Evolutionary conservation across 1,284 basidiomycete genomes (phyloP).

Genomic region (Rhizopogon hawkerae): DNA sequence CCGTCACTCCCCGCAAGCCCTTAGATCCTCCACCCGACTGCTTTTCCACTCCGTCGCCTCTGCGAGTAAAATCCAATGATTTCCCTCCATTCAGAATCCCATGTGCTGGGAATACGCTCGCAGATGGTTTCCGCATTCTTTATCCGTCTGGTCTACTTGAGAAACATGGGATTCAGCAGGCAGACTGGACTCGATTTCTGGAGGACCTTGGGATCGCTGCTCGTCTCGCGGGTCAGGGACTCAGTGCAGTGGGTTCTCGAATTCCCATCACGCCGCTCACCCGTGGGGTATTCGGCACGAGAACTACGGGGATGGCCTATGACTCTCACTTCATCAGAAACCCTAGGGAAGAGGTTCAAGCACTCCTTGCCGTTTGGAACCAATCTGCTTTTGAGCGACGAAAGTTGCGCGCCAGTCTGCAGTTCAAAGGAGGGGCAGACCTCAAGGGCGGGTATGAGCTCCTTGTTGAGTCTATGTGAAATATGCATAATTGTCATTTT

Average conservation of each 20-base stretch:
- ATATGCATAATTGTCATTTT: neutral
- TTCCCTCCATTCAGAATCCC: constrained; percentile 24
- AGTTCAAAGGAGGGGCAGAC: constrained; percentile 3
- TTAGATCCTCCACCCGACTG: constrained; percentile 27
- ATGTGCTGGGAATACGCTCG: constrained; percentile 14
- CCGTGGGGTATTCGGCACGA: constrained; percentile 14
- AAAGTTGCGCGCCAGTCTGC: constrained; percentile 21
- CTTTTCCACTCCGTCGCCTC: constrained; percentile 24
- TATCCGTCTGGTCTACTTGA: constrained; percentile 21
- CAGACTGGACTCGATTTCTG: constrained; percentile 25
- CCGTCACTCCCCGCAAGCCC: constrained; percentile 11
- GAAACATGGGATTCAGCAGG: constrained; percentile 20
- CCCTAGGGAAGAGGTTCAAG: constrained; percentile 19
- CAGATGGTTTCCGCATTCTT: constrained; percentile 22
- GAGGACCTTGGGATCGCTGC: constrained; percentile 23
- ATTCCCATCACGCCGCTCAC: constrained; percentile 13
- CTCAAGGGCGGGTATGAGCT: constrained; percentile 11
- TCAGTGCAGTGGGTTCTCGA: constrained; percentile 18
- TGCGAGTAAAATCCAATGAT: constrained; percentile 20
- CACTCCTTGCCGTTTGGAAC: constrained; percentile 25
- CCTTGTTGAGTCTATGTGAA: constrained; percentile 22
- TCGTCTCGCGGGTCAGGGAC: constrained; percentile 16
- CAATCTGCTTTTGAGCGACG: constrained; percentile 26
- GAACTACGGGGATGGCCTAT: constrained; percentile 16
- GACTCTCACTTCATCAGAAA: constrained; percentile 17